A percentile compares a stretch with the other conserved stretches of the same genome.
These are phyloP conservation scores for Emericellopsis atlantica DNA, from an alignment of 2,329 filamentous ascomycete species.

Conservation along the genomic window DNA sequence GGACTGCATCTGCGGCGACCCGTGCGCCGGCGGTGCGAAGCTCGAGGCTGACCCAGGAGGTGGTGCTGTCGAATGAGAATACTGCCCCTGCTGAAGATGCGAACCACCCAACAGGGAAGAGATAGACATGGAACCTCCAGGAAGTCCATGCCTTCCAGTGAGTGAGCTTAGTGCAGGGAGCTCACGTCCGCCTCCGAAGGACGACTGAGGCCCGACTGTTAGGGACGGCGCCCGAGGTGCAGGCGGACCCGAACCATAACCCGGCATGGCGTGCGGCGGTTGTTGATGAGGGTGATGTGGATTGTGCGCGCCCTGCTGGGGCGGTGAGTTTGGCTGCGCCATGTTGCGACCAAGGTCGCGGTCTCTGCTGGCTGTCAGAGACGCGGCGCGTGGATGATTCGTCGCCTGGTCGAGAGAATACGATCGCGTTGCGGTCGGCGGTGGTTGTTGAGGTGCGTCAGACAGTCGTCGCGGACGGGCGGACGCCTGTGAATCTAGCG, in stretches of 20 bases:
- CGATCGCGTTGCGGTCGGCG: slow-evolving; percentile 4
- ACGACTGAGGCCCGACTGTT: slow-evolving; percentile 26
- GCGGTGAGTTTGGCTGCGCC: slow-evolving; percentile 33
- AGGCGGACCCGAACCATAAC: slow-evolving; percentile 31
- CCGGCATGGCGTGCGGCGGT: slow-evolving; percentile 17
- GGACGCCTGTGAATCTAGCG: too few relatives aligned
- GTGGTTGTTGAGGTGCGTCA: slow-evolving; percentile 5
- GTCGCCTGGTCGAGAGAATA: slow-evolving; percentile 1
- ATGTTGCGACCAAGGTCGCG: slow-evolving; percentile 22
- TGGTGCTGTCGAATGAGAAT: slow-evolving; percentile 24
- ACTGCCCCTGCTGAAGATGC: slow-evolving; percentile 18
- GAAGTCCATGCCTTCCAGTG: slow-evolving; percentile 26
- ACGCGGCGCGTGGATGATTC: slow-evolving; percentile 8
- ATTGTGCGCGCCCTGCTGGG: slow-evolving; percentile 18
- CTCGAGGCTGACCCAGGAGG: slow-evolving; percentile 30
- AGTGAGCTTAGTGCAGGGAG: slow-evolving; percentile 38
- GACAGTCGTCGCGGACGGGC: slow-evolving; percentile 3
- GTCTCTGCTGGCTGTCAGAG: slow-evolving; percentile 21
- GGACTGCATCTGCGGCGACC: slow-evolving; percentile 42
- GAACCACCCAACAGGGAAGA: slow-evolving; percentile 46
- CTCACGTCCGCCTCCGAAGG: slow-evolving; percentile 34
- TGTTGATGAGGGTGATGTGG: slow-evolving; percentile 14
- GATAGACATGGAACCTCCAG: slow-evolving; percentile 47
- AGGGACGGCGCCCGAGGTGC: slow-evolving; percentile 30
- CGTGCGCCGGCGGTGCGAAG: slow-evolving; percentile 36